phyloP scores from a whole-genome alignment of 2,329 filamentous ascomycete species.

The Neonectria coccinea region DNA sequence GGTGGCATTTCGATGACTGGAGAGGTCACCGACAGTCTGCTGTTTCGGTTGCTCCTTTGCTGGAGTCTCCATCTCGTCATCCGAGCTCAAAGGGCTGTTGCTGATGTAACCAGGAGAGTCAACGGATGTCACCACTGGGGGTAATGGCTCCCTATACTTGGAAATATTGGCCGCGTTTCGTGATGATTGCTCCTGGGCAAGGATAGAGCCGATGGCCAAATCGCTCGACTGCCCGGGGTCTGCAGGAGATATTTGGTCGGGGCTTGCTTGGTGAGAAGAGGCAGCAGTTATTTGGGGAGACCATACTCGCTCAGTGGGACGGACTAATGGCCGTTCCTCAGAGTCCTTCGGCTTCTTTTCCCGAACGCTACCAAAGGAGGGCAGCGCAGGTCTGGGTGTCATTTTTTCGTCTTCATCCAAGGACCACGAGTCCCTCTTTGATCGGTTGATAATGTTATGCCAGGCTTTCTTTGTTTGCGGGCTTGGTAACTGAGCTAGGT shows the following conservation, averaged over 20 bases:
- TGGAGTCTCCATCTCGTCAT: constrained; percentile 43
- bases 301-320: constrained; percentile 58
- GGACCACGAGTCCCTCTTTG: constrained; percentile 59
- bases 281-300: constrained; percentile 36
- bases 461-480: constrained; percentile 59
- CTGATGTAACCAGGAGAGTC: constrained; percentile 74
- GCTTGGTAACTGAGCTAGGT: constrained; percentile 53
- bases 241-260: constrained; percentile 28
- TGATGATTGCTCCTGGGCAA: constrained; percentile 65
- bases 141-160: constrained; percentile 72
- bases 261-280: constrained; percentile 44
- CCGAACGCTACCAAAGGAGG: constrained; percentile 80
- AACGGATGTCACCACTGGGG: constrained; percentile 76
- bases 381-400: constrained; percentile 79
- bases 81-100: constrained; percentile 58
- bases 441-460: constrained; percentile 62
- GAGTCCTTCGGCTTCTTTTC: constrained; percentile 67
- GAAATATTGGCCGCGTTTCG: constrained; percentile 68
- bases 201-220: constrained; percentile 65
- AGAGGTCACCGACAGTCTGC: neutral
- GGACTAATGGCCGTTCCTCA: constrained; percentile 69
- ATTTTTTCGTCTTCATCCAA: constrained; percentile 75
- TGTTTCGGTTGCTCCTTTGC: constrained; percentile 1
- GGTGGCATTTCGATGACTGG: constrained; percentile 17
- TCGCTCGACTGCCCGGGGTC: constrained; percentile 68